Percentiles rank a stretch among this genome's conserved stretches.
phyloP scores from a whole-genome alignment of 345 rosid genomes.

The Brassica carinata region DNA sequence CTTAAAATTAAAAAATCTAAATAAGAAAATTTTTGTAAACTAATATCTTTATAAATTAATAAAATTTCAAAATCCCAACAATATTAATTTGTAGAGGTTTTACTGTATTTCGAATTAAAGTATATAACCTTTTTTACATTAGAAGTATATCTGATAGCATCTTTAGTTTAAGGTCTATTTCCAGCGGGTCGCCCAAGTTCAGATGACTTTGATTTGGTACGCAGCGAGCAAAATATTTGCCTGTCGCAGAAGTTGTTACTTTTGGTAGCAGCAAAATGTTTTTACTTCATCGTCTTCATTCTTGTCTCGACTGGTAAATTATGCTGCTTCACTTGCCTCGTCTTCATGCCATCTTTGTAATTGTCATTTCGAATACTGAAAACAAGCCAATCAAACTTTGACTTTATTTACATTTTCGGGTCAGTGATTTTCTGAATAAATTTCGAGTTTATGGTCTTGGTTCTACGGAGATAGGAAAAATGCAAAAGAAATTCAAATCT shows the following conservation, averaged over 20 bases:
- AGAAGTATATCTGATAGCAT: too few species aligned
- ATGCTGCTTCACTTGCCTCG: neutral
- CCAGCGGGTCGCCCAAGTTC: neutral
- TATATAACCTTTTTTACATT: too few species aligned
- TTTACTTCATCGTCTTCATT: neutral
- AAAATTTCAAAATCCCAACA: too few species aligned
- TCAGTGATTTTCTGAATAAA: neutral
- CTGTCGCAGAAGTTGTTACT: neutral
- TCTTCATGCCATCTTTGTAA: neutral
- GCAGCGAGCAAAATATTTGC: neutral
- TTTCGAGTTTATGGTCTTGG: neutral
- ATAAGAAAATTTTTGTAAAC: too few species aligned
- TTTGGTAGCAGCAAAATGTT: neutral
- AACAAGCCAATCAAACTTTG: constrained; percentile 1
- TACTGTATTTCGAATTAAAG: too few species aligned
- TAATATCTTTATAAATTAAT: too few species aligned
- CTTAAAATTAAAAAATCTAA: too few species aligned
- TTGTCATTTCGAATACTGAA: neutral
- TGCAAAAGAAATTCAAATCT: neutral
- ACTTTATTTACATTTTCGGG: neutral
- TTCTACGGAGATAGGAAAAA: neutral
- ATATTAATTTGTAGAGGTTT: too few species aligned
- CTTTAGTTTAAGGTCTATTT: too few species aligned
- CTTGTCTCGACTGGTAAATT: neutral
- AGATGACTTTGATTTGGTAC: neutral